phyloP scores from a whole-genome alignment of 495 filamentous ascomycete species.

The Podospora bellae-mahoneyi region DNA sequence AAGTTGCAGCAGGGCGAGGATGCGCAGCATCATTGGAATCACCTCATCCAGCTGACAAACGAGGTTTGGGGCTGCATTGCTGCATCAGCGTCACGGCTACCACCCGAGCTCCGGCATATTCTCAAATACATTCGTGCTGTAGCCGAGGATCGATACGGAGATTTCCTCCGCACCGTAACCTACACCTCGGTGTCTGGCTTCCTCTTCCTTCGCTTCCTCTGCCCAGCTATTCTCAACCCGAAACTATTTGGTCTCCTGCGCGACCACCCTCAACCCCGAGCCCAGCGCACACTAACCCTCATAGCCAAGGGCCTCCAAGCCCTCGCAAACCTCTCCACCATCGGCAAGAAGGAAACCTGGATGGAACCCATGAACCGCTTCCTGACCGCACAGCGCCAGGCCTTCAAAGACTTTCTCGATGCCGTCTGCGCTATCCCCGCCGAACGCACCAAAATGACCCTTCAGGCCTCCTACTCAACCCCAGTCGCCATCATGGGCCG shows the following conservation, averaged over 20 bases:
- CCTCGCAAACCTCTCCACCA: constrained; percentile 87
- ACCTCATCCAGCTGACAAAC: constrained; percentile 70
- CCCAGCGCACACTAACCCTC: constrained; percentile 87
- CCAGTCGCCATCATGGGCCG: constrained; percentile 87
- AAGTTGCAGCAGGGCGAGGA: constrained; percentile 68
- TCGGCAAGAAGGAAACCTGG: constrained; percentile 94
- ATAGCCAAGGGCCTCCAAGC: constrained; percentile 96
- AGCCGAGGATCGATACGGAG: constrained; percentile 95
- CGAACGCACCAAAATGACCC: constrained; percentile 57
- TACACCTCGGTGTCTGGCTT: constrained; percentile 98
- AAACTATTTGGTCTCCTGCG: constrained; percentile 87
- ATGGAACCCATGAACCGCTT: constrained; percentile 98
- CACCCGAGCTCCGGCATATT: constrained; percentile 79
- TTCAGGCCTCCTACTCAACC: constrained; percentile 87
- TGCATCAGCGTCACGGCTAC: constrained; percentile 67
- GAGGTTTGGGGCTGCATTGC: constrained; percentile 82
- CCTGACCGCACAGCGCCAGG: constrained; percentile 57
- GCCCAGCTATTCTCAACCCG: constrained; percentile 91
- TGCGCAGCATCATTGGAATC: constrained; percentile 77
- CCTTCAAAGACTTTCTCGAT: constrained; percentile 87
- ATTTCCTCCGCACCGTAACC: constrained; percentile 83
- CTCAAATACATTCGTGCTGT: constrained; percentile 91
- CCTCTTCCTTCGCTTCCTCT: constrained; percentile 93
- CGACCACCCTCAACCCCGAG: constrained; percentile 82
- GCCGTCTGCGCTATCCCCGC: constrained; percentile 76